Conservation (phyloP, 352 stramenopile genomes). For the Phytopythium vexans region DNA sequence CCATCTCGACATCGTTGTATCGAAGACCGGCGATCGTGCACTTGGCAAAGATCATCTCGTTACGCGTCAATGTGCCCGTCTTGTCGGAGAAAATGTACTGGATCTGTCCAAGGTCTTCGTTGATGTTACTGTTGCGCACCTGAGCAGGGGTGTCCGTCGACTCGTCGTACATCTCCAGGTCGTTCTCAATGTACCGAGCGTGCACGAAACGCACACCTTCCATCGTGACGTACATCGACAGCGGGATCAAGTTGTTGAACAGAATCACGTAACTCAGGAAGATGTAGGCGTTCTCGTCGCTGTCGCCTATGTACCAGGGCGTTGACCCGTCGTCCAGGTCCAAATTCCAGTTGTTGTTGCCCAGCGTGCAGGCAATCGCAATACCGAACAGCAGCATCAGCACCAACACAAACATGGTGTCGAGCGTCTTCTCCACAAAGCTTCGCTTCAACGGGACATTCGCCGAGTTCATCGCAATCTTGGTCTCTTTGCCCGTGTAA, state of each 20-base stretch:
- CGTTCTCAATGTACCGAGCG: conserved; percentile 81
- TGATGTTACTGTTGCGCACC: conserved; percentile 87
- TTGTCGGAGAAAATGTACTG: conserved; percentile 92
- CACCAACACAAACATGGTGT: conserved; percentile 88
- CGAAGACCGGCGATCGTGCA: conserved; percentile 88
- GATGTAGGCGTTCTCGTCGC: conserved; percentile 74
- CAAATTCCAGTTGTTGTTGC: conserved; percentile 84
- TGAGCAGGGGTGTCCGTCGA: conserved; percentile 68
- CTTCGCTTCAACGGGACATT: conserved; percentile 81
- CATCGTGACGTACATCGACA: conserved; percentile 91
- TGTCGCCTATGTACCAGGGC: conserved; percentile 67
- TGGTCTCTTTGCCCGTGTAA: conserved; percentile 82
- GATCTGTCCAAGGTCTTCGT: conserved; percentile 87
- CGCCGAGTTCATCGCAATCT: conserved; percentile 83
- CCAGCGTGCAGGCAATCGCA: conserved; percentile 75
- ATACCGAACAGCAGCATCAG: conserved; percentile 85
- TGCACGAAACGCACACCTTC: conserved; percentile 87
- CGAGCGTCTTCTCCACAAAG: conserved; percentile 84
- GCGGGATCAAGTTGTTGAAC: conserved; percentile 87
- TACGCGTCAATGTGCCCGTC: conserved; percentile 82
- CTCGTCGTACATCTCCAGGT: conserved; percentile 81
- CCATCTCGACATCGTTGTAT: conserved; percentile 88
- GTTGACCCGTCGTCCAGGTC: conserved; percentile 41
- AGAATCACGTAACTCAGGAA: conserved; percentile 90
- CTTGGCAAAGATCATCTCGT: conserved; percentile 91